phyloP scores from a whole-genome alignment of 1,284 basidiomycete genomes.

The Trametes sp. region DNA sequence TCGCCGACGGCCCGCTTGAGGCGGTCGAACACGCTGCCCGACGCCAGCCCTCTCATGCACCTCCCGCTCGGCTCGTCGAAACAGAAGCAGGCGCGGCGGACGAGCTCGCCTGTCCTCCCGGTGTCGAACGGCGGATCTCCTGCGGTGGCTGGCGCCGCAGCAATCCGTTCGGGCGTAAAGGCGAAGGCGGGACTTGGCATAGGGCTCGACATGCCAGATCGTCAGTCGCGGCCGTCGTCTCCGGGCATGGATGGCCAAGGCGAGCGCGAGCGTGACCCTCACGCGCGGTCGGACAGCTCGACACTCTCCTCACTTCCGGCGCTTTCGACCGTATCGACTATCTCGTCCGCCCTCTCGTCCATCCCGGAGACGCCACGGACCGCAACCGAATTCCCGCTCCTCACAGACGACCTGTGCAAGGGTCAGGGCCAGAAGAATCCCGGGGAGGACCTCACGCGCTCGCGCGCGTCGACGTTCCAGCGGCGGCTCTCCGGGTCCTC shows the following conservation, averaged over 20 bases:
- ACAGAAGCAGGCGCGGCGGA: conserved; percentile 35
- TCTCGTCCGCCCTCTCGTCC: conserved; percentile 37
- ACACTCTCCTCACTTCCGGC: conserved; percentile 35
- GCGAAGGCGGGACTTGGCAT: conserved; percentile 20
- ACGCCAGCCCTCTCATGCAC: conserved; percentile 9
- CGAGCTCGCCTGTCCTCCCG: conserved; percentile 40
- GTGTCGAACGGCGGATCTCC: conserved; percentile 8
- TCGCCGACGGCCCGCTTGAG: conserved; percentile 12
- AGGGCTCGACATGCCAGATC: conserved; percentile 27
- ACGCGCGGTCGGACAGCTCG: conserved; percentile 30
- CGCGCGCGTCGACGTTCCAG: conserved; percentile 41
- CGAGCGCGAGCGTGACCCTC: conserved; percentile 15
- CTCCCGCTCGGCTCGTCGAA: conserved; percentile 8
- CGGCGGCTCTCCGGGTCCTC: conserved; percentile 47
- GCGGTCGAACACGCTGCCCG: conserved; percentile 39
- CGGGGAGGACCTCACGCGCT: conserved; percentile 43
- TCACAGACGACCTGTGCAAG: too few relatives aligned
- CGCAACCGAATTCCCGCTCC: conserved; percentile 5
- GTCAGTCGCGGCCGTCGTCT: conserved; percentile 26
- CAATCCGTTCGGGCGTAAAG: not conserved
- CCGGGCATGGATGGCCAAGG: conserved; percentile 17
- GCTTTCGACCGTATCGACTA: conserved; percentile 34
- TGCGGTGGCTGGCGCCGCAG: not conserved
- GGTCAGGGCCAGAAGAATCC: too few relatives aligned
- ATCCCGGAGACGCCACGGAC: conserved; percentile 39